Conservation (phyloP, 805 yeast genomes). For the Suhomyces pyralidae region DNA sequence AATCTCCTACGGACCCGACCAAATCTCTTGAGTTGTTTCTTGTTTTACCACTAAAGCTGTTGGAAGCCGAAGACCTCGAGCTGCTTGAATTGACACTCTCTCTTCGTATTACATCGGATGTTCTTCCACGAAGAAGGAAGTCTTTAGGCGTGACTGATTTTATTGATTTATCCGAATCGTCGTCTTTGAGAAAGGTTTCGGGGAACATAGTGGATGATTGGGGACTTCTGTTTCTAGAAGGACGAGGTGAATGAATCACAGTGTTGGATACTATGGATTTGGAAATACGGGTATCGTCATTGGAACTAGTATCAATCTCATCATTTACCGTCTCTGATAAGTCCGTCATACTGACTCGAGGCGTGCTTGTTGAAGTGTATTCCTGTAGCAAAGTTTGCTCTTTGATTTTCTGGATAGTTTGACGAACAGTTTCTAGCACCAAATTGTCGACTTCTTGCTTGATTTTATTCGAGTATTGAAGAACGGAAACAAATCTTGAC, state of each 20-base stretch:
- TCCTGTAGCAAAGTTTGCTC: slow-evolving; percentile 27
- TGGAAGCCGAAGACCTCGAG: slow-evolving; percentile 15
- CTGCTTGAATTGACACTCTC: slow-evolving; percentile 12
- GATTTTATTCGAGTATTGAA: slow-evolving; percentile 71
- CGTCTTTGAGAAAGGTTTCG: slow-evolving; percentile 13
- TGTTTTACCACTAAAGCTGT: slow-evolving; percentile 5
- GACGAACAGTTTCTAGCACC: slow-evolving; percentile 60
- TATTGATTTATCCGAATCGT: slow-evolving; percentile 6
- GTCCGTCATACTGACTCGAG: slow-evolving; percentile 4
- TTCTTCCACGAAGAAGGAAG: slow-evolving; percentile 25
- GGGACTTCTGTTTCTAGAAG: slow-evolving; percentile 32
- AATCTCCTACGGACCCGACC: slow-evolving; percentile 24
- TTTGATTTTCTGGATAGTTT: slow-evolving; percentile 56
- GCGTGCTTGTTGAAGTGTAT: slow-evolving; percentile 3
- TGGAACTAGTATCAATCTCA: not conserved
- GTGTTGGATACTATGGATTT: slow-evolving; percentile 2
- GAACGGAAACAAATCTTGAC: slow-evolving; percentile 66
- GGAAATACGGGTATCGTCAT: not conserved
- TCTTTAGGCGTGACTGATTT: slow-evolving; percentile 47
- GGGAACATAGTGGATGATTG: slow-evolving; percentile 12
- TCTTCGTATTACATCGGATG: slow-evolving; percentile 7
- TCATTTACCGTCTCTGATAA: not conserved
- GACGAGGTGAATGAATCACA: slow-evolving; percentile 32
- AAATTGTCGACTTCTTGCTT: slow-evolving; percentile 73
- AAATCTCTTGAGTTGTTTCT: slow-evolving; percentile 15